These are phyloP conservation scores for Wickerhamiella galacta DNA, from an alignment of 805 yeast genomes.

Conservation along the genomic window DNA sequence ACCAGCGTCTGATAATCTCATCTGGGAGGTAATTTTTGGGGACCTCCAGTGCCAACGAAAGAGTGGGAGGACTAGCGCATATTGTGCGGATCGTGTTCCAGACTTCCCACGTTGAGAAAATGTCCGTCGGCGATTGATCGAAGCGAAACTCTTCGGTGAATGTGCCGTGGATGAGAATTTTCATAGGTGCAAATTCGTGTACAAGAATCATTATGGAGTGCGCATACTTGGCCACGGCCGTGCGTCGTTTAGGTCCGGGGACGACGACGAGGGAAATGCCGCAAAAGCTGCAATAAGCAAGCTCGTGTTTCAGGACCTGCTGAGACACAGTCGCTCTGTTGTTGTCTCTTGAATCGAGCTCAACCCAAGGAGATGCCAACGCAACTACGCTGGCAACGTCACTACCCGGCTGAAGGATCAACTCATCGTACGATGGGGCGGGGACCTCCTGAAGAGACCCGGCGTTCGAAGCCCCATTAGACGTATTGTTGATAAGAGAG, in stretches of 20 bases:
- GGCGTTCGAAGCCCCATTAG: no score
- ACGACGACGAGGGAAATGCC: constrained; percentile 40
- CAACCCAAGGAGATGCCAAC: constrained; percentile 52
- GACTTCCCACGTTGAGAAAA: constrained; percentile 51
- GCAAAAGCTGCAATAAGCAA: constrained; percentile 39
- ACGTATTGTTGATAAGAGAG: no score
- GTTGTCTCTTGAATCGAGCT: constrained; percentile 37
- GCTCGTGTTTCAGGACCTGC: constrained; percentile 42
- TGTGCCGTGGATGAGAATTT: constrained; percentile 20
- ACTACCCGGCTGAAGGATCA: constrained; percentile 27
- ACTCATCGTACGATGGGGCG: constrained; percentile 27
- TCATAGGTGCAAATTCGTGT: constrained; percentile 15
- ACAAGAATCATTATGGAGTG: constrained; percentile 26
- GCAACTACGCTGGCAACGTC: constrained; percentile 34
- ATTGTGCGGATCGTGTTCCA: constrained; percentile 50
- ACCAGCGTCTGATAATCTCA: constrained; percentile 41
- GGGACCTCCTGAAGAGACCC: constrained; percentile 22
- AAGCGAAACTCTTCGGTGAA: constrained; percentile 27
- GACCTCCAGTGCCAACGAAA: constrained; percentile 60
- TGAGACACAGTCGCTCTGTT: constrained; percentile 35
- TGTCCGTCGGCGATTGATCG: constrained; percentile 23
- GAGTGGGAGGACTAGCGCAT: constrained; percentile 35
- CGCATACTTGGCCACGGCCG: constrained; percentile 34
- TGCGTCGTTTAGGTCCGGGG: constrained; percentile 47
- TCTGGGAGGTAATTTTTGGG: constrained; percentile 43